Evolutionary conservation across 805 yeast genomes (phyloP).

Genomic region (Saccharomycopsis sp.): DNA sequence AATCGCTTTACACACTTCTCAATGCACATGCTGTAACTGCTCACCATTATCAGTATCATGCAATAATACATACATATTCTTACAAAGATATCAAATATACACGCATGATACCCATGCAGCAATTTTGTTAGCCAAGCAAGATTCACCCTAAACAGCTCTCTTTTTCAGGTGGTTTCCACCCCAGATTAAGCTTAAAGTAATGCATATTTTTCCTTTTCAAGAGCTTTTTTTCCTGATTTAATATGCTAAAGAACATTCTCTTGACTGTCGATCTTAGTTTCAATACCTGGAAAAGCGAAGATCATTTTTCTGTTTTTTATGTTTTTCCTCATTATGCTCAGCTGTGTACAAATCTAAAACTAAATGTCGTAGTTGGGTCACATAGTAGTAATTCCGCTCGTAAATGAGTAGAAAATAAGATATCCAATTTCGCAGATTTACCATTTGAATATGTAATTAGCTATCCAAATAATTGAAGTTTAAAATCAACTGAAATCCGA

Average conservation of each 20-base stretch:
- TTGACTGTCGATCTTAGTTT: background rate
- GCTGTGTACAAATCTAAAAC: background rate
- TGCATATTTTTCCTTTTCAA: background rate
- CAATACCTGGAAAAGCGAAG: background rate
- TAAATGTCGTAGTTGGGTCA: background rate
- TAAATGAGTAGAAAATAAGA: no score
- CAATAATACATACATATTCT: no score
- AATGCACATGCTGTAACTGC: no score
- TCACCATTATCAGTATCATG: no score
- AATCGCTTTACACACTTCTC: no score
- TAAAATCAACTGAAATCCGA: background rate
- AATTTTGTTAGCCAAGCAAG: background rate
- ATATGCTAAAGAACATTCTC: background rate
- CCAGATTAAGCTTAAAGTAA: background rate
- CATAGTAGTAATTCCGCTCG: no score
- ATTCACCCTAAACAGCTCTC: background rate
- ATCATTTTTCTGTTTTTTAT: background rate
- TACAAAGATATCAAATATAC: no score
- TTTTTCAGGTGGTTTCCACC: background rate
- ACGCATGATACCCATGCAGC: no score
- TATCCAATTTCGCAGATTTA: background rate
- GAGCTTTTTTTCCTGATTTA: background rate
- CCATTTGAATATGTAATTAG: background rate
- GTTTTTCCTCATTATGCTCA: background rate
- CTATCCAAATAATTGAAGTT: background rate